Percentiles rank a stretch among this genome's conserved stretches.
Conservation (phyloP, 345 rosid species). For the Euphorbia tirucalli region DNA sequence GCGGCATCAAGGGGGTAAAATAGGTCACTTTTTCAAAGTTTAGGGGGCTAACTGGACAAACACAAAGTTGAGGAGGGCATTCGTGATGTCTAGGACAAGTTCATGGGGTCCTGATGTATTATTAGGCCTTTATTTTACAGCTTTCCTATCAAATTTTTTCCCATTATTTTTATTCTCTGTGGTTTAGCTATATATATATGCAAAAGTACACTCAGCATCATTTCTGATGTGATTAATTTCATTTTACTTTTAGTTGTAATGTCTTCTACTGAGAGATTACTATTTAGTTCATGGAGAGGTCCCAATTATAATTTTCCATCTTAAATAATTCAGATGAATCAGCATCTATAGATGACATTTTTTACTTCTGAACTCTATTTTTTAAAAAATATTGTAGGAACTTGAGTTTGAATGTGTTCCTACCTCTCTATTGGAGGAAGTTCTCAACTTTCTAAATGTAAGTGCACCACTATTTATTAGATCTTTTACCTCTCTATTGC, state of each 20-base stretch:
- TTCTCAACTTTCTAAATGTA: conserved; percentile 80
- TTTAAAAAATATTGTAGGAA: conserved; percentile 59
- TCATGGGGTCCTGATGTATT: too few species aligned
- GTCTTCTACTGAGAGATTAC: not conserved
- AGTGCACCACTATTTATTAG: conserved; percentile 17
- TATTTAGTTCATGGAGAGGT: not conserved
- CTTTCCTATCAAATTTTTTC: too few species aligned
- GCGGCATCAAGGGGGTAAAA: too few species aligned
- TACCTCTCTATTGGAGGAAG: conserved; percentile 85
- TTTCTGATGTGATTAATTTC: not conserved
- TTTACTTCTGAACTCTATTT: conserved; percentile 13
- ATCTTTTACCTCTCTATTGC: conserved; percentile 7
- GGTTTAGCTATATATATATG: too few species aligned
- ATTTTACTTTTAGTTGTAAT: not conserved
- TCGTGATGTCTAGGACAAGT: too few species aligned
- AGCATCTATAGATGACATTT: conserved; percentile 1
- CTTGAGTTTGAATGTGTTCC: conserved; percentile 91
- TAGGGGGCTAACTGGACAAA: too few species aligned
- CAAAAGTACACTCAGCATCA: too few species aligned
- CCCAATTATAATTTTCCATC: not conserved
- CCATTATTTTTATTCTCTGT: too few species aligned
- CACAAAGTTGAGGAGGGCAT: too few species aligned
- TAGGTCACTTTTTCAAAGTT: too few species aligned
- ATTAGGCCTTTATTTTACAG: too few species aligned
- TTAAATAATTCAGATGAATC: not conserved